Evolutionary conservation across 345 rosid species (phyloP).

Genomic region (Aurinia saxatilis): DNA sequence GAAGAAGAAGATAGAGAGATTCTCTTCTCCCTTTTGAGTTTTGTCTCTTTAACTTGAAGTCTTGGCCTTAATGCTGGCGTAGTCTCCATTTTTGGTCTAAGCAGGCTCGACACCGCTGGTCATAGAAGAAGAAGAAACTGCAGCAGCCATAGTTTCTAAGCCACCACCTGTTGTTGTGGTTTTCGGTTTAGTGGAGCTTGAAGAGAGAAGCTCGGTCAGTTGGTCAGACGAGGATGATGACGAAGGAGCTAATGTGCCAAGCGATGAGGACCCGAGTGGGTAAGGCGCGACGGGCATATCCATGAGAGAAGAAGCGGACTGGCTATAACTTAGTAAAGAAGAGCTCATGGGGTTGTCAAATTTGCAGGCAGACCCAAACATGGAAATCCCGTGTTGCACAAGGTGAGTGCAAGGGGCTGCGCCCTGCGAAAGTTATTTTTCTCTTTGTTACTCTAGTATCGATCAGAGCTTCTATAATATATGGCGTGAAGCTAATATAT

Average conservation of each 20-base stretch:
- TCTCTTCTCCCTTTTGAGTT: conserved; percentile 14
- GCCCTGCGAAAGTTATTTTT: conserved; percentile 40
- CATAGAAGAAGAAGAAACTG: conserved; percentile 36
- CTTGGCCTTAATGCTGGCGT: conserved; percentile 1
- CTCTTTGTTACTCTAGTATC: not conserved
- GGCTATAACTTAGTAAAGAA: conserved; percentile 47
- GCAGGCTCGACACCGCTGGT: conserved; percentile 11
- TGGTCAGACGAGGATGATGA: conserved; percentile 46
- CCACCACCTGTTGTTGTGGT: conserved; percentile 27
- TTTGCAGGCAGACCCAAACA: conserved; percentile 67
- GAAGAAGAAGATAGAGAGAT: conserved; percentile 5
- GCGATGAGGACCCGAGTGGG: conserved; percentile 62
- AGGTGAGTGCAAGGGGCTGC: conserved; percentile 56
- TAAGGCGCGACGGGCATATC: conserved; percentile 74
- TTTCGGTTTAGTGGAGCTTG: conserved; percentile 37
- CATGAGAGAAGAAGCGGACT: conserved; percentile 68
- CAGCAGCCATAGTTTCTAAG: conserved; percentile 27
- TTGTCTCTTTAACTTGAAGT: conserved; percentile 16
- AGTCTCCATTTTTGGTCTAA: conserved; percentile 11
- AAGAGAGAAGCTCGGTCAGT: conserved; percentile 33
- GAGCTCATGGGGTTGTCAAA: conserved; percentile 67
- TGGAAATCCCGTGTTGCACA: conserved; percentile 56
- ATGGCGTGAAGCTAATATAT: not conserved
- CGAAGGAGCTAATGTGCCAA: conserved; percentile 39
- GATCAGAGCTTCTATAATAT: not conserved